These are phyloP conservation scores for Astragalus membranaceus DNA, from an alignment of 306 rosid species.

Conservation along the genomic window DNA sequence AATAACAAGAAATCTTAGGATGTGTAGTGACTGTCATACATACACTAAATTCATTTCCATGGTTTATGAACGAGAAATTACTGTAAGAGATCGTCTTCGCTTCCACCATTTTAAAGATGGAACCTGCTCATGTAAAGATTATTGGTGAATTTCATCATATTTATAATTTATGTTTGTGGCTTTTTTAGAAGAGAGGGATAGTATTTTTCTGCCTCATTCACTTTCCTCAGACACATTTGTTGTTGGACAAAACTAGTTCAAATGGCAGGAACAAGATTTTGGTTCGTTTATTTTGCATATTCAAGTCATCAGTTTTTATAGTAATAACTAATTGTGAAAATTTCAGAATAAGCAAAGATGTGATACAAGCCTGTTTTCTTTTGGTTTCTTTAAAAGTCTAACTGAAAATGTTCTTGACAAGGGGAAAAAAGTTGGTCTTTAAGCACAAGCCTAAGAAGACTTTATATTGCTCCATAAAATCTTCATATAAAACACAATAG, in stretches of 20 bases:
- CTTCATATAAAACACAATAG: background rate
- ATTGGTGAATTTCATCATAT: constrained; percentile 42
- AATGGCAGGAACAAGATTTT: no score
- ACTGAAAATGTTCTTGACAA: background rate
- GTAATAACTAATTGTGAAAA: no score
- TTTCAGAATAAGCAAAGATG: no score
- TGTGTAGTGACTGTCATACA: constrained; percentile 79
- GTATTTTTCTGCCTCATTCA: constrained; percentile 2
- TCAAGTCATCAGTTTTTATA: no score
- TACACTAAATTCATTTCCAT: constrained; percentile 63
- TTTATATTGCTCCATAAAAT: background rate
- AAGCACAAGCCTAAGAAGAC: background rate
- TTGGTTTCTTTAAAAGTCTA: no score
- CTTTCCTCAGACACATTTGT: background rate
- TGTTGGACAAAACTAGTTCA: background rate
- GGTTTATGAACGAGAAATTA: constrained; percentile 59
- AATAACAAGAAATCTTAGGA: constrained; percentile 71
- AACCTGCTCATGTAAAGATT: constrained; percentile 73
- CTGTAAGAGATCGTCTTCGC: constrained; percentile 54
- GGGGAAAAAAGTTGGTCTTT: background rate
- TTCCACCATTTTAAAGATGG: constrained; percentile 92
- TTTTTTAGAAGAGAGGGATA: constrained; percentile 1
- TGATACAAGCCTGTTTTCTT: no score
- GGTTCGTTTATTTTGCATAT: no score
- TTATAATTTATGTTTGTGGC: no score